These are phyloP conservation scores for Huntiella abstrusa DNA, from an alignment of 2,329 filamentous ascomycete species.

Conservation along the genomic window DNA sequence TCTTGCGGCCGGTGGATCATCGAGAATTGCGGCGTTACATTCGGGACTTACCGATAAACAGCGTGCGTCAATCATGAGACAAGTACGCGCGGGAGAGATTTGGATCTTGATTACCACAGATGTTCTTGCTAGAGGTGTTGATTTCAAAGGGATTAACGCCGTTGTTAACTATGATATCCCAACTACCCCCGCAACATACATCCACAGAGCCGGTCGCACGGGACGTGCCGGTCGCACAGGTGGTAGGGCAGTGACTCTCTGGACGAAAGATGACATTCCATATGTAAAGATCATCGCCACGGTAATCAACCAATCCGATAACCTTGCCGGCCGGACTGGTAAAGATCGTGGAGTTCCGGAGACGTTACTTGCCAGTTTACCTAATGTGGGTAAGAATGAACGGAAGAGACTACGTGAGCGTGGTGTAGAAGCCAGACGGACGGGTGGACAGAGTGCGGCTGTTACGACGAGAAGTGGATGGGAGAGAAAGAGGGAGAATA, in stretches of 20 bases:
- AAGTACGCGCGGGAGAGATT: slow-evolving; percentile 78
- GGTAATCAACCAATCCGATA: slow-evolving; percentile 70
- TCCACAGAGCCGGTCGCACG: slow-evolving; percentile 83
- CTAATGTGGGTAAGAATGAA: slow-evolving; percentile 65
- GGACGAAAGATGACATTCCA: slow-evolving; percentile 85
- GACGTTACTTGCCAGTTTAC: slow-evolving; percentile 78
- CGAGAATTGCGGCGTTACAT: slow-evolving; percentile 77
- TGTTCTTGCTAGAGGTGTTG: slow-evolving; percentile 74
- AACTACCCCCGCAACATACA: slow-evolving; percentile 72
- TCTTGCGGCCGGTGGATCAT: slow-evolving; percentile 62
- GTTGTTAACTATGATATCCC: slow-evolving; percentile 97
- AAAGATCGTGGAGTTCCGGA: slow-evolving; percentile 47
- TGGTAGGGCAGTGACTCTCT: slow-evolving; percentile 81
- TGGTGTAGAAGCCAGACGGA: slow-evolving; percentile 55
- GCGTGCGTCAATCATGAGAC: slow-evolving; percentile 66
- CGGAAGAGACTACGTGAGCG: slow-evolving; percentile 64
- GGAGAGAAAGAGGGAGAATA: slow-evolving; percentile 50
- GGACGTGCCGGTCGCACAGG: slow-evolving; percentile 74
- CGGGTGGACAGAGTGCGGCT: slow-evolving; percentile 29
- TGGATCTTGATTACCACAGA: slow-evolving; percentile 97
- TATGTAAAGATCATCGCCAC: slow-evolving; percentile 83
- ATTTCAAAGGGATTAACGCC: slow-evolving; percentile 87
- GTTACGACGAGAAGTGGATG: slow-evolving; percentile 75
- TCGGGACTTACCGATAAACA: slow-evolving; percentile 61
- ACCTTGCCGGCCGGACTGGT: slow-evolving; percentile 37